phyloP scores from a whole-genome alignment of 768 basidiomycete genomes.

The Calocybe gangraenosa region DNA sequence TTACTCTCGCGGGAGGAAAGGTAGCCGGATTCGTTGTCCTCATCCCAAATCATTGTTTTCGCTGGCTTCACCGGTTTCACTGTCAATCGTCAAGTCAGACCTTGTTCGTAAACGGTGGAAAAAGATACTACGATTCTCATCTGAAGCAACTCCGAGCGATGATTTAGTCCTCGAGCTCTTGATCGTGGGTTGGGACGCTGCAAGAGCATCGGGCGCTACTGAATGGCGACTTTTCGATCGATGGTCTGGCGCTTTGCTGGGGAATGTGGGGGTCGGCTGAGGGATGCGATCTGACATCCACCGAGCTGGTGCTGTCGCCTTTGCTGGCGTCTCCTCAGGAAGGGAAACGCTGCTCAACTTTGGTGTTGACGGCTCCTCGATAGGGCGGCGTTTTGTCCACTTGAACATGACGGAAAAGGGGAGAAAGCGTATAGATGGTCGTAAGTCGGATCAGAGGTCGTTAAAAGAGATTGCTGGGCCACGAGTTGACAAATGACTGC shows the following conservation, averaged over 20 bases:
- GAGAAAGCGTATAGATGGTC: conserved; percentile 13
- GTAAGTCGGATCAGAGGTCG: conserved; percentile 18
- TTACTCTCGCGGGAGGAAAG: background rate
- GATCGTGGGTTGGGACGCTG: background rate
- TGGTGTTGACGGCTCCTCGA: conserved; percentile 29
- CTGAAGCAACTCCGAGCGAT: conserved; percentile 4
- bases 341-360: conserved; percentile 25
- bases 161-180: conserved; percentile 6
- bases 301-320: background rate
- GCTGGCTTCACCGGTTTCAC: conserved; percentile 4
- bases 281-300: conserved; percentile 16
- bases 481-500: conserved; percentile 28
- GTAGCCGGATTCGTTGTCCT: background rate
- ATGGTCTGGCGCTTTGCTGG: conserved; percentile 17
- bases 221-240: conserved; percentile 20
- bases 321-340: conserved; percentile 20
- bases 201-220: conserved; percentile 2
- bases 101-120: background rate
- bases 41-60: background rate
- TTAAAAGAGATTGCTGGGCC: conserved; percentile 25
- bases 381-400: conserved; percentile 23
- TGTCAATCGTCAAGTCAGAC: background rate
- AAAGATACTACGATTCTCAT: conserved; percentile 3
- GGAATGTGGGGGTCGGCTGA: conserved; percentile 17
- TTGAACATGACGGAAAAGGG: conserved; percentile 27